Evolutionary conservation across 2,329 filamentous ascomycete species (phyloP), one percentile per base, ranked within the genome.

Genomic region (Phialocephala sp.): DNA sequence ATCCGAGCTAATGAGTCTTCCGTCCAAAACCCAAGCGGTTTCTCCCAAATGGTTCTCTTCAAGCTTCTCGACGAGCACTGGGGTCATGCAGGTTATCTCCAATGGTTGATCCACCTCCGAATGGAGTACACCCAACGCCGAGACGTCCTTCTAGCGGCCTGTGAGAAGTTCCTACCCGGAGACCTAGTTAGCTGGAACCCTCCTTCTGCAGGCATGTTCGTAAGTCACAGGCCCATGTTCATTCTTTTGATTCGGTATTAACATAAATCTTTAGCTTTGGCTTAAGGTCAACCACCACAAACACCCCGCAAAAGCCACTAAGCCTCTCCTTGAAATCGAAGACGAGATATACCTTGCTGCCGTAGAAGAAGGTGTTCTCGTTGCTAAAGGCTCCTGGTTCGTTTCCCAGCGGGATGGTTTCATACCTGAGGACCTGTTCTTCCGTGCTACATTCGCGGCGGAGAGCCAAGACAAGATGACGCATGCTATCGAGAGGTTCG

Each of bases 171-270:
- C 72, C 80, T 97, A 22, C 93, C 94, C 0, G 80, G 77, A 27
- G 89, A 91, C 24, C 82, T 97, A 39, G 90, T 93, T 20, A 88
- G 83, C 77, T 98, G 94, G 93, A 85, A 82, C 32, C 86, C 91
- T 0, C 94, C 94, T 0, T 85, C 85, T 64, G 92, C 94, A 0
- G 94, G 94, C 76, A 99, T 99, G 95, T 99, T 99, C 85, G 90
- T 92, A 79, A 84, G 90, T 88, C 15, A 55, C 32, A n/a, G 32
- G 56, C 59, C 20, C 20, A 54, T 39, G 32, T 22, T 43, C 27
- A 47, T 8, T 24, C 60, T 9, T 60, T 50, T 11, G 60, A 55
- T 37, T 12, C 55, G n/a, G 20, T 59, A 50, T 61, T 39, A 52
- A 36, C 24, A 35, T 22, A 11, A 22, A 41, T 50, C n/a, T 45